Base-by-base conservation (phyloP, 2,329 filamentous ascomycete genomes). In the Phialocephala sp. region DNA sequence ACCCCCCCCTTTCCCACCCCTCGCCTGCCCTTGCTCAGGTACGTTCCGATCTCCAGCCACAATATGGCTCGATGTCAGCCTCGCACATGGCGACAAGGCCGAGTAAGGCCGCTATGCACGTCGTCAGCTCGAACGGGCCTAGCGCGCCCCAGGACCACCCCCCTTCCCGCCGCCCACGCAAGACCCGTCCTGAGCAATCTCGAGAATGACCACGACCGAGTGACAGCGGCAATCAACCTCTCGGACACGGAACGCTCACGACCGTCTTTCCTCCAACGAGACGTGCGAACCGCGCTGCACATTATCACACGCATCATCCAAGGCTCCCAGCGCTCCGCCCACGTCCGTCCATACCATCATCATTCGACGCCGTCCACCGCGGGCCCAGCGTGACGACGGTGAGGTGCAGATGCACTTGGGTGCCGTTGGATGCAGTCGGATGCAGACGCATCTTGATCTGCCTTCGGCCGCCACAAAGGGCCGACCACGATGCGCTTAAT, bases 211-310 rank as follows among this genome's bases (percentile, higher is more conserved):
- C 27, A 12, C 15, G 20, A 56, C 58, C 27, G 27, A 32, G 27
- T 64, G 35, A 55, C 36, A 59, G 45, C n/a, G 5, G 22, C 45
- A 39, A 50, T 20, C 20, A 39, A 39, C 45, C 18, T 45, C 45
- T 39, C 37, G 45, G 6, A 37, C 35, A 22, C 62, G 62, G 62
- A 64, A 58, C 27, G n/a, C 56, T 59, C 39, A 35, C 50, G 35
- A 54, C 62, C 56, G 62, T 57, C 41, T 14, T 59, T 63, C 43
- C 54, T 63, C 56, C 62, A 60, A 59, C 56, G 52, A 58, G 62
- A 60, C 45, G 43, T 22, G 22, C 11, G 37, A 41, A 41, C 37
- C 39, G 22, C 39, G 43, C 45, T 55, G 36, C 47, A 56, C 55
- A 47, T 37, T n/a, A 37, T 64, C 62, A 64, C 55, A 59, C 27